Base-by-base conservation (phyloP, 2,329 filamentous ascomycete genomes). In the Lachnellula suecica region DNA sequence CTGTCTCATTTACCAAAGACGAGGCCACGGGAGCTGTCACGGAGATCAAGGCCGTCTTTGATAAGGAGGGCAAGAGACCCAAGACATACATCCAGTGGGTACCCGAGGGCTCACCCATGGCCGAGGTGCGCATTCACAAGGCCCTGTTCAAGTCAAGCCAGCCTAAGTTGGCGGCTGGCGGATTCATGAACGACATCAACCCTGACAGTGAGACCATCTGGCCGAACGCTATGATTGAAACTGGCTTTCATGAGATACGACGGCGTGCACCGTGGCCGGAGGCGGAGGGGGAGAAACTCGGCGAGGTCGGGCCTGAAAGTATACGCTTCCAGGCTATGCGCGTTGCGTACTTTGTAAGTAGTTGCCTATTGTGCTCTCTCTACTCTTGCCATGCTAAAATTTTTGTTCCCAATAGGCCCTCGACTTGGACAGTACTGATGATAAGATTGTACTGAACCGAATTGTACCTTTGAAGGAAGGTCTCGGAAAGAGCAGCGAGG, bases 81-180 rank as follows among this genome's bases (percentile, higher is more conserved):
- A 91, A 93, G 74, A 84, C 89, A 2, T 88, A 82, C 67, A 94
- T 96, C 68, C 90, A 95, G 67, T 96, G 91, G 91, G 88, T 96
- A 2, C 83, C 84, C 6, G 82, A 83, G 20, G 8, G 69, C 66
- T 27, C 63, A 60, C 2, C 68, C 65, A 47, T 17, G 58, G 63
- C 2, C 49, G 72, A 84, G 82, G 87, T 82, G 37, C 86, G 91
- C 54, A 76, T 92, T 38, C 86, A 92, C 73, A 88, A 89, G 67
- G 77, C 83, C 4, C 79, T 97, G 1, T 96, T 96, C 81, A 90
- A 89, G 69, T 89, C 85, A 4, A 84, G 91, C 40, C 86, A 92
- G 63, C 91, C 91, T 2, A 83, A 85, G 38, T 79, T 84, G 2
- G 84, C 85, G 4, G 83, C 84, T 35, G 89, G 86, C 13, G 89